Base-by-base conservation (phyloP, 257 asterid genomes). In the Solanum gandarillasii region DNA sequence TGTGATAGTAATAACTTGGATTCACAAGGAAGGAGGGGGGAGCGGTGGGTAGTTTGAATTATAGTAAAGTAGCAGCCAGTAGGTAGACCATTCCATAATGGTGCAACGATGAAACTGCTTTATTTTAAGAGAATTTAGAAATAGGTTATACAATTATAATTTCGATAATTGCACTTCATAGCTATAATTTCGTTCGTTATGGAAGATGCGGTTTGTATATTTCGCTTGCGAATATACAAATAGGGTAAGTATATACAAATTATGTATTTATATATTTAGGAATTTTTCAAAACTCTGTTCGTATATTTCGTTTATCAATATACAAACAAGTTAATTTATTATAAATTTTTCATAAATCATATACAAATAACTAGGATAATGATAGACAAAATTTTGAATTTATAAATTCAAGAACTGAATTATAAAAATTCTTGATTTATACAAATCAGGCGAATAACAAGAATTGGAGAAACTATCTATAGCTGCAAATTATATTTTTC, bases 251-350 rank as follows among this genome's bases (percentile, higher is more conserved):
- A 55, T 55, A 55, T 55, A 55, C n/a, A 55, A 55, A 55, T 55
- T 18, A 55, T 55, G 9, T 7, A 55, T 55, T 18, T 55, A 55
- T 48, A 48, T 3, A 48, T 52, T 46, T 46, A 12, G 20, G 10
- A 18, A 18, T 0, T 55, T 55, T 55, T 7, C 4, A 55, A 0
- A 55, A 55, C 0, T 20, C 1, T 0, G 1, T 20, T 55, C 0
- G 65, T 55, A 55, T 55, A 52, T 52, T 52, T 52, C 9, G 62
- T 4, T 16, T 52, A 4, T 0, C n/a, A 16, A 52, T 52, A 55
- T 55, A 18, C n/a, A 55, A 55, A 18, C 1, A 55, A 0, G 9
- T 16, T 52, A 52, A 52, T 52, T 52, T 16, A 52, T 52, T 55
- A 18, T 55, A 0, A 18, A 1, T 55, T 55, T 55, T 55, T 55